Conservation (phyloP, 2,329 filamentous ascomycete species). For the Cordyceps cateniannulata region DNA sequence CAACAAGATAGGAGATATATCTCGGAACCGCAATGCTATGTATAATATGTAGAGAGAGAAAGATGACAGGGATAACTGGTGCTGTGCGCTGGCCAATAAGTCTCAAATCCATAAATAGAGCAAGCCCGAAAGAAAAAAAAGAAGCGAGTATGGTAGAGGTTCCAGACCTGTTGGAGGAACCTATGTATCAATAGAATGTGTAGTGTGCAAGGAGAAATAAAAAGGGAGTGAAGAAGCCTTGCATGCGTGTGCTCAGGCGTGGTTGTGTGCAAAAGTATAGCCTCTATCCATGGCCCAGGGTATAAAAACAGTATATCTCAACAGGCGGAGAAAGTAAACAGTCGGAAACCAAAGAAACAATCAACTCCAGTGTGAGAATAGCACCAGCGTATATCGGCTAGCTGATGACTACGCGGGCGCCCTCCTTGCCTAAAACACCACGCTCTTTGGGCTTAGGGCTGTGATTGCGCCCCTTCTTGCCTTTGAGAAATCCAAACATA, state of each 20-base stretch:
- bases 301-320: conserved; percentile 11
- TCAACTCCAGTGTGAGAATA: background rate
- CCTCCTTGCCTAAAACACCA: conserved; percentile 91
- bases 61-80: background rate
- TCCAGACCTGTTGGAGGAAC: background rate
- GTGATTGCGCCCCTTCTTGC: conserved; percentile 83
- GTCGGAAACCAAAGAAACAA: background rate
- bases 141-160: background rate
- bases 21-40: conserved; percentile 4
- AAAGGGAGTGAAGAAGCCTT: background rate
- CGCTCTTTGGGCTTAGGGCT: conserved; percentile 93
- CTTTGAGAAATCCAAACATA: conserved; percentile 82
- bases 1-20: background rate
- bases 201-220: background rate
- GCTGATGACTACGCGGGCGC: conserved; percentile 74
- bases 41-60: background rate
- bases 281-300: conserved; percentile 9
- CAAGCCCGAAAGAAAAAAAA: background rate
- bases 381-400: conserved; percentile 28
- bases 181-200: background rate
- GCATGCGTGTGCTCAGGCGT: background rate
- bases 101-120: background rate
- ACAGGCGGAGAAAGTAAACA: background rate
- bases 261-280: background rate
- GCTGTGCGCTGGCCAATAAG: background rate